These are phyloP conservation scores for Suillus bovinus DNA, from an alignment of 768 basidiomycete species.

Conservation along the genomic window DNA sequence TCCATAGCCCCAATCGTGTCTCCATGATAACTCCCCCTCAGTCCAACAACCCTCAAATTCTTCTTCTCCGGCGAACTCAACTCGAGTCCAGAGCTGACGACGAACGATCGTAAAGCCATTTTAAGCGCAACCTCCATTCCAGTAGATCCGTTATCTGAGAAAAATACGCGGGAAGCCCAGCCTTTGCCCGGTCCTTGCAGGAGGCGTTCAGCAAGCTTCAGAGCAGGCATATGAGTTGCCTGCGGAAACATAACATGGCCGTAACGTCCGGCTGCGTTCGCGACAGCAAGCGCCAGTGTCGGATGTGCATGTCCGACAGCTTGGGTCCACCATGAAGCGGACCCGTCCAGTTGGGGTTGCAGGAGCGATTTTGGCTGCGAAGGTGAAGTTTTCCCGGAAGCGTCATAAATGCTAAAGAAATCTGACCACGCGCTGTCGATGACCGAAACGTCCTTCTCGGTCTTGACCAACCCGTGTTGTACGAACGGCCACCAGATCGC, in stretches of 20 bases:
- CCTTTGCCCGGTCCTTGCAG: slow-evolving; percentile 80
- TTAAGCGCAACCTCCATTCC: slow-evolving; percentile 98
- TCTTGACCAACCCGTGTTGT: slow-evolving; percentile 76
- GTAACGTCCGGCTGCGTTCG: slow-evolving; percentile 87
- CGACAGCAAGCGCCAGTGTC: slow-evolving; percentile 80
- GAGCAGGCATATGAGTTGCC: slow-evolving; percentile 82
- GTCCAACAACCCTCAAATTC: slow-evolving; percentile 74
- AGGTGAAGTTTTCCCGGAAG: slow-evolving; percentile 18
- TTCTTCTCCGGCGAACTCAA: slow-evolving; percentile 42
- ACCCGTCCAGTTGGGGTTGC: slow-evolving; percentile 79
- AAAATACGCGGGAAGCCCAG: slow-evolving; percentile 92
- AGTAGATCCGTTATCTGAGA: slow-evolving; percentile 93
- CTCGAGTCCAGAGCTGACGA: slow-evolving; percentile 37
- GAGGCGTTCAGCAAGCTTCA: slow-evolving; percentile 79
- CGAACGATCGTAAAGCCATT: slow-evolving; percentile 85
- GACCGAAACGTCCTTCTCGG: slow-evolving; percentile 75
- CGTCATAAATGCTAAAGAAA: slow-evolving; percentile 74
- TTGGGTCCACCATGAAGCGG: slow-evolving; percentile 99
- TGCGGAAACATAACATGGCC: slow-evolving; percentile 97
- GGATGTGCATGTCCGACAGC: slow-evolving; percentile 82
- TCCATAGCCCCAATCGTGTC: slow-evolving; percentile 99
- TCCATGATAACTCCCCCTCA: slow-evolving; percentile 95
- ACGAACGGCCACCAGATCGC: slow-evolving; percentile 98
- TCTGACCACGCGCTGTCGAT: slow-evolving; percentile 91
- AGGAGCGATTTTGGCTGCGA: slow-evolving; percentile 37